Base-by-base conservation (phyloP, 257 asterid species). In the Coffea canephora region DNA sequence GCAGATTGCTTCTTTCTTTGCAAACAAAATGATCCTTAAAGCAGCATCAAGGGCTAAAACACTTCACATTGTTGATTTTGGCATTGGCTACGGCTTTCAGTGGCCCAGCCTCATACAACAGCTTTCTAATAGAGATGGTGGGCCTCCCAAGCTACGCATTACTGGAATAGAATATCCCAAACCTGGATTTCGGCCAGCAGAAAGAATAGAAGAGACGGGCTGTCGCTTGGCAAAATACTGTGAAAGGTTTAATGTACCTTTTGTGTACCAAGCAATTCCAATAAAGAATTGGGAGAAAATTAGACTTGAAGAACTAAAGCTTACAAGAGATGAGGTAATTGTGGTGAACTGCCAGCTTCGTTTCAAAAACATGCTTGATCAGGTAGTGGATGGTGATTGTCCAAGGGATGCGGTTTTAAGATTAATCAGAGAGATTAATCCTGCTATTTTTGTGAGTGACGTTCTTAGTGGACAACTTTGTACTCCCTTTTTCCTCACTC, bases 21-120 rank as follows among this genome's bases (percentile, higher is more conserved):
- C 78, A 34, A 61, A 61, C 31, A 52, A 48, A 16, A 41, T 76
- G 81, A 81, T 81, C 48, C 43, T 69, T 54, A 54, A 54, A 31
- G 36, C 52, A 48, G 73, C 81, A 8, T 61, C 72, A 48, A 65
- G 64, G 57, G 78, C 75, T 34, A 54, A 49, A 23, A 71, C 66
- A 4, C 78, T 81, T 18, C 84, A 81, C 27, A 76, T 81, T 9
- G 65, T 81, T 18, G 84, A 81, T 81, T 81, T 81, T 49, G 84
- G 84, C 43, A 76, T 81, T 46, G 16, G 2, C 0, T 81, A 59
- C 39, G 84, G 84, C 12, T 81, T 81, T 52, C 81, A 70, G 48
- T 81, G 81, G 81, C 84, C 84, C 0, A 77, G 70, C 31, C 74
- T 81, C 64, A 81, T 81, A 21, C 81, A 81, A 25, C 68, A 55